Evolutionary conservation across 352 stramenopile species (phyloP).

Genomic region (Ophiocytium majus): DNA sequence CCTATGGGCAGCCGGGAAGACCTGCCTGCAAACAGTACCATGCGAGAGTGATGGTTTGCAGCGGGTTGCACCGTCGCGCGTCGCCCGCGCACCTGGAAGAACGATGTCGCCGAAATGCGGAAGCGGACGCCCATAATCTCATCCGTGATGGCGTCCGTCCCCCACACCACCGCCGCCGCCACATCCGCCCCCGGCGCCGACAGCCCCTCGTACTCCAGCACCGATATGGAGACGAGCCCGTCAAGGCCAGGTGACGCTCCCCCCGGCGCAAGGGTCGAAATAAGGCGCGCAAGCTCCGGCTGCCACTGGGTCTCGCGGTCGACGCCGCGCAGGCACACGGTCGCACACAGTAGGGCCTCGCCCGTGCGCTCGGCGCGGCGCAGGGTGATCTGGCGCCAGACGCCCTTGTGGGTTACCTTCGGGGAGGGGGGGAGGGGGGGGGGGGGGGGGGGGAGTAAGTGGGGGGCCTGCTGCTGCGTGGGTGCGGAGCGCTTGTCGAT

Average conservation of each 20-base stretch:
- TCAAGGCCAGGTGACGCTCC: too few relatives aligned
- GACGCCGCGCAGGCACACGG: neutral
- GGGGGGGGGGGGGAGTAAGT: too few relatives aligned
- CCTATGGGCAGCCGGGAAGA: too few relatives aligned
- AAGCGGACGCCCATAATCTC: constrained; percentile 79
- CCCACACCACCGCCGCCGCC: constrained; percentile 69
- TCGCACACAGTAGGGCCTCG: constrained; percentile 23
- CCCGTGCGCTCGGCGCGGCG: constrained; percentile 24
- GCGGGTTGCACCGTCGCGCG: too few relatives aligned
- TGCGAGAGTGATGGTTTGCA: too few relatives aligned
- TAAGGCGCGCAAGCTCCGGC: neutral
- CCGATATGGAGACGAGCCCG: constrained; percentile 65
- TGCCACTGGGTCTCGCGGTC: neutral
- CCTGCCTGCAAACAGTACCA: too few relatives aligned
- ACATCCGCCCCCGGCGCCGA: constrained; percentile 72
- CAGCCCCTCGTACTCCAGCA: constrained; percentile 76
- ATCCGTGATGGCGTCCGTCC: constrained; percentile 72
- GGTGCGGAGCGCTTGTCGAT: too few relatives aligned
- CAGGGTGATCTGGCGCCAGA: constrained; percentile 35
- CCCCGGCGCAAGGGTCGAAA: neutral
- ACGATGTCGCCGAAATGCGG: constrained; percentile 79
- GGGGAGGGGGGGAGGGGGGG: too few relatives aligned
- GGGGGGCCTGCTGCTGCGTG: too few relatives aligned
- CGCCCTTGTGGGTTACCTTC: constrained; percentile 40
- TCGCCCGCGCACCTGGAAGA: constrained; percentile 86